Percentiles rank a stretch among this genome's conserved stretches.
Conservation (phyloP, 2,329 filamentous ascomycete species). For the Ploettnerulaceae sp. region DNA sequence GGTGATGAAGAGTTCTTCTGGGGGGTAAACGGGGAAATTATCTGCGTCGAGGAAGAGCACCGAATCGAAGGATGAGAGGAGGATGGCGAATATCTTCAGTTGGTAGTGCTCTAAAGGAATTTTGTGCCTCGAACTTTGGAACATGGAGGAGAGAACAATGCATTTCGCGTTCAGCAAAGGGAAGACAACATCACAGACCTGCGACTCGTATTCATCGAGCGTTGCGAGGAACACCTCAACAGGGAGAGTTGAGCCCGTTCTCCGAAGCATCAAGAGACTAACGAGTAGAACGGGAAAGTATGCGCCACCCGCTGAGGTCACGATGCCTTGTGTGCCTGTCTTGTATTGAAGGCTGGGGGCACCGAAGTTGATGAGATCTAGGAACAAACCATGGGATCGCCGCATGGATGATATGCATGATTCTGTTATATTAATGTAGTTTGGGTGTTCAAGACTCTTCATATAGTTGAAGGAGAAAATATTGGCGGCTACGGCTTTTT, state of each 20-base stretch:
- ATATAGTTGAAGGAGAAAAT: too few relatives aligned
- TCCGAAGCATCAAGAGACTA: constrained; percentile 39
- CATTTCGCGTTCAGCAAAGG: constrained; percentile 38
- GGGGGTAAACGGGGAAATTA: constrained; percentile 40
- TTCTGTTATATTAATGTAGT: constrained; percentile 7
- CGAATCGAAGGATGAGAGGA: constrained; percentile 46
- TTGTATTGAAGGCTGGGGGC: neutral
- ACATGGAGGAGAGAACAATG: constrained; percentile 39
- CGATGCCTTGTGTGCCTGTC: constrained; percentile 34
- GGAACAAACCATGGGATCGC: constrained; percentile 12
- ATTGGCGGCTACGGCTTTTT: constrained; percentile 7
- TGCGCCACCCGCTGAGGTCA: constrained; percentile 38
- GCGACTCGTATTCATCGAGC: constrained; percentile 35
- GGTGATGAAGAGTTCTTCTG: constrained; percentile 40
- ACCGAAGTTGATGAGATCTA: constrained; percentile 3
- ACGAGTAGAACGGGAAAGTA: constrained; percentile 38
- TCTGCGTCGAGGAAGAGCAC: constrained; percentile 47
- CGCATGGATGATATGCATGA: constrained; percentile 15
- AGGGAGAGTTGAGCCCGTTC: constrained; percentile 37
- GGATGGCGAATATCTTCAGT: constrained; percentile 44
- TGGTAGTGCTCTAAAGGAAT: constrained; percentile 41
- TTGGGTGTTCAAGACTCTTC: neutral
- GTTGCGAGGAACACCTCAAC: constrained; percentile 40
- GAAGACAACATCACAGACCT: constrained; percentile 37
- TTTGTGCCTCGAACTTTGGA: constrained; percentile 32